Percentiles rank a stretch among this genome's conserved stretches.
Conservation (phyloP, 345 rosid species). For the Ailanthus altissimus region DNA sequence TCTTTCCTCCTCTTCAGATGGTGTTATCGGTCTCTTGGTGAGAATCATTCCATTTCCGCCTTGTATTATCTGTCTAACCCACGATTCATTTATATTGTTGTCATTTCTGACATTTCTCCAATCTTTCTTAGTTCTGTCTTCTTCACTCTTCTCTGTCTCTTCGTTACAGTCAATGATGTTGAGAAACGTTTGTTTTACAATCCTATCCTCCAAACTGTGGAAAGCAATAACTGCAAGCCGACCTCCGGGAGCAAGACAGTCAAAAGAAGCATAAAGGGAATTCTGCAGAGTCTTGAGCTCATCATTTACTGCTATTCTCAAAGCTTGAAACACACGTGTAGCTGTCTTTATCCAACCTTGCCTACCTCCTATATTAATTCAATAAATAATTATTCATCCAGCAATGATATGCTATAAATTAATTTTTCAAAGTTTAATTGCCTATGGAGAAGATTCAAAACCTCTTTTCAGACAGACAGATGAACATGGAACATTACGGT, state of each 20-base stretch:
- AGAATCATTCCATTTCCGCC: slow-evolving; percentile 69
- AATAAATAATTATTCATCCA: slow-evolving; percentile 8
- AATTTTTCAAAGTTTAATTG: neutral
- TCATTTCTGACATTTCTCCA: slow-evolving; percentile 25
- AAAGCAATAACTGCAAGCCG: slow-evolving; percentile 90
- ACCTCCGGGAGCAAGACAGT: slow-evolving; percentile 85
- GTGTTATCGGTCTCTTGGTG: slow-evolving; percentile 89
- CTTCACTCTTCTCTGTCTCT: slow-evolving; percentile 24
- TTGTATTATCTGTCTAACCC: slow-evolving; percentile 64
- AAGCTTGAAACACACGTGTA: slow-evolving; percentile 86
- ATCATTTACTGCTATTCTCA: slow-evolving; percentile 91
- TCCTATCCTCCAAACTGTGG: slow-evolving; percentile 95
- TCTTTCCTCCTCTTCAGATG: slow-evolving; percentile 79
- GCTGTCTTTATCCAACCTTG: slow-evolving; percentile 99
- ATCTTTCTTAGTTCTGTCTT: slow-evolving; percentile 24
- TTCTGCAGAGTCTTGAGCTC: slow-evolving; percentile 78
- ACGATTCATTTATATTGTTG: slow-evolving; percentile 39
- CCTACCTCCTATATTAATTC: slow-evolving; percentile 62
- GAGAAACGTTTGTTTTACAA: slow-evolving; percentile 88
- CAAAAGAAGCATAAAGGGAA: slow-evolving; percentile 65
- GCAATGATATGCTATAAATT: neutral
- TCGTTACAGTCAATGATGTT: slow-evolving; percentile 46
- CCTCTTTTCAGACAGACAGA: neutral
- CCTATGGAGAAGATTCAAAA: neutral
- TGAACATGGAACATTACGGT: neutral